A percentile compares a stretch with the other conserved stretches of the same genome.
Conservation (phyloP, 148 eudicot species). For the Camellia sinensis region DNA sequence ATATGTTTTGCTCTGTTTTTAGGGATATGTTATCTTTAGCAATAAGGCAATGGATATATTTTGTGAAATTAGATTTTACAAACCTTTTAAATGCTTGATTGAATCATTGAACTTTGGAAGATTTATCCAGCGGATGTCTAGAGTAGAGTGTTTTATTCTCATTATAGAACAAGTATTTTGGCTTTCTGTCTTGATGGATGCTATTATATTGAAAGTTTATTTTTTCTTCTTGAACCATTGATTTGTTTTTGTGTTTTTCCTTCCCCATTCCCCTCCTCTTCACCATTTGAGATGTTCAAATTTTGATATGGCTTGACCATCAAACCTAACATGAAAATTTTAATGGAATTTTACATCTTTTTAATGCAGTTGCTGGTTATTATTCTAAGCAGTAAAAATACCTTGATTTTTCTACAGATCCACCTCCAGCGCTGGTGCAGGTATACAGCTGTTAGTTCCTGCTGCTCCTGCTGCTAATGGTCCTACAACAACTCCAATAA, state of each 20-base stretch:
- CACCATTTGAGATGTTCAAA: too few relatives aligned
- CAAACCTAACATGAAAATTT: not conserved
- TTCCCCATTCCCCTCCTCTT: not conserved
- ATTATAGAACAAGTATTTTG: not conserved
- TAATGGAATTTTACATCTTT: not conserved
- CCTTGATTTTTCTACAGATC: conserved; percentile 44
- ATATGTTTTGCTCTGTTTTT: not conserved
- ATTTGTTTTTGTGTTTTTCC: not conserved
- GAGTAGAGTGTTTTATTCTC: not conserved
- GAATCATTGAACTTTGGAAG: not conserved
- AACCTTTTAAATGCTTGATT: not conserved
- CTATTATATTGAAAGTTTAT: not conserved
- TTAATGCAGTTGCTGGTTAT: conserved; percentile 17
- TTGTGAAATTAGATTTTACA: not conserved
- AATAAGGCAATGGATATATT: too few relatives aligned
- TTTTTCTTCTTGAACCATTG: not conserved
- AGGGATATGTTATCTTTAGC: not conserved
- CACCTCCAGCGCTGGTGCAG: conserved; percentile 42
- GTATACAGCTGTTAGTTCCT: conserved; percentile 30
- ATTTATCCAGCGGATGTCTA: not conserved
- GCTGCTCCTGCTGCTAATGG: conserved; percentile 54
- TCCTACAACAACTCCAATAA: conserved; percentile 43
- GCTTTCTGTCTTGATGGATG: conserved; percentile 10
- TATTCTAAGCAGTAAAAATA: conserved; percentile 5
- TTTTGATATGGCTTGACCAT: not conserved